phyloP scores from a whole-genome alignment of 331 rosid genomes.

The Quercus tomentella region DNA sequence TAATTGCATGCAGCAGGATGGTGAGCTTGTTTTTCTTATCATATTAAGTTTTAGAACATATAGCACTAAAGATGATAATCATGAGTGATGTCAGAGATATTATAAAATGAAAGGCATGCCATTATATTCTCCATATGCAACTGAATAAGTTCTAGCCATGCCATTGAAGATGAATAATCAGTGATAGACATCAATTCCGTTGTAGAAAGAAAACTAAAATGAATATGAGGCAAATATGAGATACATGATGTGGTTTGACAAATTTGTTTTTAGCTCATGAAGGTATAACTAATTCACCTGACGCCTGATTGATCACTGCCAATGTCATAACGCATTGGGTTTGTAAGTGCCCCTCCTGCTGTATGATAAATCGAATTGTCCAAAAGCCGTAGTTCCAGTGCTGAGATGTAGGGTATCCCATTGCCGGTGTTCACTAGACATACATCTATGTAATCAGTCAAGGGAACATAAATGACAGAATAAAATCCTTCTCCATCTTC shows the following conservation, averaged over 20 bases:
- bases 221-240: too few species aligned
- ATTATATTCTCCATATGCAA: too few species aligned
- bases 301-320: background rate
- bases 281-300: background rate
- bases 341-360: constrained; percentile 3
- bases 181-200: too few species aligned
- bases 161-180: too few species aligned
- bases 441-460: constrained; percentile 8
- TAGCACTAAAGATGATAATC: background rate
- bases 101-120: too few species aligned
- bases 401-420: constrained; percentile 21
- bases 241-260: too few species aligned
- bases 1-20: too few species aligned
- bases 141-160: too few species aligned
- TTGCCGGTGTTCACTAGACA: constrained; percentile 16
- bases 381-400: constrained; percentile 13
- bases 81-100: background rate
- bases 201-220: too few species aligned
- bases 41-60: too few species aligned
- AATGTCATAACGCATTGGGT: constrained; percentile 2
- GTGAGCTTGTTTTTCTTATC: too few species aligned
- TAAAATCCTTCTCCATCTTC: background rate
- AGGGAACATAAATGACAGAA: constrained; percentile 9
- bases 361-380: constrained; percentile 9
- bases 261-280: background rate